Evolutionary conservation across 495 filamentous ascomycete species (phyloP), one percentile per base, ranked within the genome.

Genomic region (Daldinia loculata): DNA sequence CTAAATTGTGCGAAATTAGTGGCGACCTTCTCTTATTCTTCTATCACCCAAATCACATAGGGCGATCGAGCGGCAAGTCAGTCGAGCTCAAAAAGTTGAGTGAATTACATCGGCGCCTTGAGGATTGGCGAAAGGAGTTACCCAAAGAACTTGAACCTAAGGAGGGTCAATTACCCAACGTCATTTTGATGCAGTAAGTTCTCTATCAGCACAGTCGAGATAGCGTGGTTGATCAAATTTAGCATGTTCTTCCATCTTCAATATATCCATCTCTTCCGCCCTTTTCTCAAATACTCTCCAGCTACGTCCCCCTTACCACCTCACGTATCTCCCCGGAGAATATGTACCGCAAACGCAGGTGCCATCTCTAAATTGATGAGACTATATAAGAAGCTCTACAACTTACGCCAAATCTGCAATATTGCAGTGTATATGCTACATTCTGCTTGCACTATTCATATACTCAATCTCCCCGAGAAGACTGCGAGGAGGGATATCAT

Each of bases 191-290:
- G 92, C 95, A 98, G 94, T 97, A 87, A 84, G 93, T 86, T 22
- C 27, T 59, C 14, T 5, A 17, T 45, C 6, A 8, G 36, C 32
- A 17, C n/a, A 24, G 34, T 62, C 45, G 11, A 45, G 38, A 51
- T 61, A 30, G 26, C 17, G 51, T 48, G 3, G 50, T 38, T 52
- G 50, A 65, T 61, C 69, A 80, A 36, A 39, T 57, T 19, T 70
- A 97, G 94, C 82, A 98, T 98, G 95, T 95, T 98, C 79, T 96
- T 93, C 78, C 94, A 98, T 74, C 86, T 97, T 2, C 91, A 98
- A 39, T 95, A 95, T 75, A 98, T 99, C 67, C 96, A 99, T 72
- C 89, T 98, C 8, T 99, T 97, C 82, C 92, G 95, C 4, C 95
- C 95, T 0, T 99, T 99, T 78, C 86, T 99, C 38, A 96, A 94